Evolutionary conservation across 805 yeast genomes (phyloP).

Genomic region (Torulaspora franciscae): DNA sequence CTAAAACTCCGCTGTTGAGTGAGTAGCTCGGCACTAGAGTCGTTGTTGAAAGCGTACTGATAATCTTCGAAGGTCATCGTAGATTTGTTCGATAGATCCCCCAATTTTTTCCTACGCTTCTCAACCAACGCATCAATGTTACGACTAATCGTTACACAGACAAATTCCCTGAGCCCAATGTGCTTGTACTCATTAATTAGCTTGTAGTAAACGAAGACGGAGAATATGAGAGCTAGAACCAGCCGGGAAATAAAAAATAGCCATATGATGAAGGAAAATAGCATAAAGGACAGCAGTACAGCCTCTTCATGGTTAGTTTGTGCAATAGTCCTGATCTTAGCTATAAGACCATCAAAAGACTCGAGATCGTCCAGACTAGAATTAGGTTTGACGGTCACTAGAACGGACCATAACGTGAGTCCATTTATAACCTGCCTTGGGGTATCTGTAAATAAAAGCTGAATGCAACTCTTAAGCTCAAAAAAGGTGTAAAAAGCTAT

Average conservation of each 20-base stretch:
- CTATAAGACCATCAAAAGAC: slow-evolving; percentile 32
- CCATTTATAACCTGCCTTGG: slow-evolving; percentile 87
- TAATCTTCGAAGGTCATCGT: slow-evolving; percentile 1
- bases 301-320: slow-evolving; percentile 58
- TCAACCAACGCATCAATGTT: slow-evolving; percentile 46
- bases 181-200: slow-evolving; percentile 38
- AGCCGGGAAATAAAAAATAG: slow-evolving; percentile 56
- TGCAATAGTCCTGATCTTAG: slow-evolving; percentile 55
- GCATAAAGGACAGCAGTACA: slow-evolving; percentile 68
- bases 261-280: slow-evolving; percentile 72
- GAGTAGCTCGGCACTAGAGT: slow-evolving; percentile 9
- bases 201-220: slow-evolving; percentile 48
- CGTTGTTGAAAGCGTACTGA: slow-evolving; percentile 2
- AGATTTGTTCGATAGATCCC: slow-evolving; percentile 3
- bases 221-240: slow-evolving; percentile 48
- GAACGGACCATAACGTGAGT: slow-evolving; percentile 56
- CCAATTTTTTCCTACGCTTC: slow-evolving; percentile 16
- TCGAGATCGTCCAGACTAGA: slow-evolving; percentile 32
- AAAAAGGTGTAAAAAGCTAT: slow-evolving; percentile 60
- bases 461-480: slow-evolving; percentile 57
- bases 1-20: slow-evolving; percentile 4
- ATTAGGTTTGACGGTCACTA: slow-evolving; percentile 32
- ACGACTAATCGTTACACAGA: slow-evolving; percentile 54
- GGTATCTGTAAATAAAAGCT: slow-evolving; percentile 68
- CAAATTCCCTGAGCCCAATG: slow-evolving; percentile 51